These are phyloP conservation scores for Chromera velia DNA, from an alignment of 73 alveolate species.

Conservation along the genomic window DNA sequence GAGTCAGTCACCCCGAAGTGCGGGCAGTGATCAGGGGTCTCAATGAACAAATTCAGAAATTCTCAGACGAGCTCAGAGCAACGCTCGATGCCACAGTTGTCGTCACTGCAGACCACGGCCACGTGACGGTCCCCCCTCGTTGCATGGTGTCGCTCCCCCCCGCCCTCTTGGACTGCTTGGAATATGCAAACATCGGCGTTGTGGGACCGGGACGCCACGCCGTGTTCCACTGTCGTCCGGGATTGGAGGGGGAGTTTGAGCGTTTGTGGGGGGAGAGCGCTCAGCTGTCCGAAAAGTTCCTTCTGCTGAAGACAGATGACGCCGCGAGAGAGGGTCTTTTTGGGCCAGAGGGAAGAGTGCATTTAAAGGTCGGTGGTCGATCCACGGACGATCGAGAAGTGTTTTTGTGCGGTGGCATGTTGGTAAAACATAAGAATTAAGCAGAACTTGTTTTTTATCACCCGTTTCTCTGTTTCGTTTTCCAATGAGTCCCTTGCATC, in stretches of 20 bases:
- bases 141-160: slow-evolving; percentile 22
- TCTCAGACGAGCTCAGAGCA: slow-evolving; percentile 10
- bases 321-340: slow-evolving; percentile 20
- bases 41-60: slow-evolving; percentile 4
- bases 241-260: slow-evolving; percentile 19
- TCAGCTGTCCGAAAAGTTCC: slow-evolving; percentile 17
- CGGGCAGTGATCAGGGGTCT: slow-evolving; percentile 11
- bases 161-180: slow-evolving; percentile 12
- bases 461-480: no score
- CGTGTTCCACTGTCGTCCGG: slow-evolving; percentile 26
- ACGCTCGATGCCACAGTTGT: slow-evolving; percentile 19
- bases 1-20: slow-evolving; percentile 23
- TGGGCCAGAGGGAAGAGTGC: slow-evolving; percentile 27
- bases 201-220: slow-evolving; percentile 42
- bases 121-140: slow-evolving; percentile 25
- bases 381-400: no score
- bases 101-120: slow-evolving; percentile 41
- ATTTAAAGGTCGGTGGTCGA: no score
- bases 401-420: no score
- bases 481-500: no score
- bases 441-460: no score
- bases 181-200: slow-evolving; percentile 38
- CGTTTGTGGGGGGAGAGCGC: slow-evolving; percentile 3
- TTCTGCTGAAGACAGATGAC: slow-evolving; percentile 16
- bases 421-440: no score